A percentile compares a stretch with the other conserved stretches of the same genome.
These are phyloP conservation scores for Coniochaeta sp. DNA, from an alignment of 2,329 filamentous ascomycete species.

Conservation along the genomic window DNA sequence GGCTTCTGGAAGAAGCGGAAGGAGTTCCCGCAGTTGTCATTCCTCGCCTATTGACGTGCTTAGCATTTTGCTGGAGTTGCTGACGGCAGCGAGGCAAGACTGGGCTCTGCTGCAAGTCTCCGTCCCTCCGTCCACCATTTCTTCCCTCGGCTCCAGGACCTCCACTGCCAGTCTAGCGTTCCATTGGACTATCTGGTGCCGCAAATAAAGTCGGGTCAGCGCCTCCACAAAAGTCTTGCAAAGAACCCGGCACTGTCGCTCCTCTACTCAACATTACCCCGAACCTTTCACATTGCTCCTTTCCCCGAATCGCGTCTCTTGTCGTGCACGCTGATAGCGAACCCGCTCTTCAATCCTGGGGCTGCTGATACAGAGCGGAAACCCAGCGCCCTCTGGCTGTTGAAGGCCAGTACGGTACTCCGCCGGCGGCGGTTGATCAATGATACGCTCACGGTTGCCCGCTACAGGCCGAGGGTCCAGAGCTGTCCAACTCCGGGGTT, in stretches of 20 bases:
- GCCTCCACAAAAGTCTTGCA: background rate
- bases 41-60: background rate
- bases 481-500: background rate
- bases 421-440: background rate
- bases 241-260: conserved; percentile 12
- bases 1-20: background rate
- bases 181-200: background rate
- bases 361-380: background rate
- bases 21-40: background rate
- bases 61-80: background rate
- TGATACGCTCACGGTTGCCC: background rate
- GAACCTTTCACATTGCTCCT: conserved; percentile 16
- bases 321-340: conserved; percentile 3
- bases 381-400: background rate
- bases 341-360: background rate
- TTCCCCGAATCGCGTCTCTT: background rate
- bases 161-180: background rate
- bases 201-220: background rate
- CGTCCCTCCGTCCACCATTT: background rate
- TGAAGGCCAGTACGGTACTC: background rate
- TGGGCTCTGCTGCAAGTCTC: background rate
- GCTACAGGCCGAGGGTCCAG: background rate
- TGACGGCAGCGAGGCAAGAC: background rate
- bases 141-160: background rate
- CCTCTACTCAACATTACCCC: conserved; percentile 39